These are phyloP conservation scores for Neurospora hispaniola DNA, from an alignment of 495 filamentous ascomycete species.

Conservation along the genomic window DNA sequence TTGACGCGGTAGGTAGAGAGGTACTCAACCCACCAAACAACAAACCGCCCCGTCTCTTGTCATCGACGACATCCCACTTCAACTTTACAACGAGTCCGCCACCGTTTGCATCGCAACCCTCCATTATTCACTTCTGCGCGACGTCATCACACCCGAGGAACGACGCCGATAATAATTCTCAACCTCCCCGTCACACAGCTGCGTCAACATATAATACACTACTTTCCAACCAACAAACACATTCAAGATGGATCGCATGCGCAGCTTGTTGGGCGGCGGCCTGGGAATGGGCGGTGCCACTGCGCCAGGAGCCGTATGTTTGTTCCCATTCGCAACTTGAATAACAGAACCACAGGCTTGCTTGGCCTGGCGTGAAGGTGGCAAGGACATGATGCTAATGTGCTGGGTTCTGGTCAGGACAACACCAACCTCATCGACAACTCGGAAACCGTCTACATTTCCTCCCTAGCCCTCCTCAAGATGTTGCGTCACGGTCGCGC, in stretches of 20 bases:
- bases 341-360: not conserved
- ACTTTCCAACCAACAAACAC: not conserved
- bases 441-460: slow-evolving; percentile 98
- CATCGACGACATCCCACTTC: not conserved
- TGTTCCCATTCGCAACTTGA: not conserved
- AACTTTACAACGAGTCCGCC: not conserved
- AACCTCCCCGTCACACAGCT: not conserved
- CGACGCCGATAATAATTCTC: not conserved
- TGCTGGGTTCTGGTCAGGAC: slow-evolving; percentile 42
- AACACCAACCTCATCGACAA: slow-evolving; percentile 88
- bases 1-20: not conserved
- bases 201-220: not conserved
- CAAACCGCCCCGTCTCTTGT: not conserved
- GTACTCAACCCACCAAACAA: not conserved
- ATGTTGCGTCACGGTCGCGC: slow-evolving; percentile 96
- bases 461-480: slow-evolving; percentile 91
- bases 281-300: slow-evolving; percentile 50
- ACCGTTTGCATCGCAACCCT: not conserved
- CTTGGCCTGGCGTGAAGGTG: not conserved
- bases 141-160: not conserved
- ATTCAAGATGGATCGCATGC: slow-evolving; percentile 70
- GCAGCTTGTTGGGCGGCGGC: slow-evolving; percentile 71
- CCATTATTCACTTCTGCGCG: not conserved
- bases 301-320: slow-evolving; percentile 68
- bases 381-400: not conserved